Evolutionary conservation across 306 rosid genomes (phyloP), one percentile per base, ranked within the genome.

Genomic region (Castanospermum australe): DNA sequence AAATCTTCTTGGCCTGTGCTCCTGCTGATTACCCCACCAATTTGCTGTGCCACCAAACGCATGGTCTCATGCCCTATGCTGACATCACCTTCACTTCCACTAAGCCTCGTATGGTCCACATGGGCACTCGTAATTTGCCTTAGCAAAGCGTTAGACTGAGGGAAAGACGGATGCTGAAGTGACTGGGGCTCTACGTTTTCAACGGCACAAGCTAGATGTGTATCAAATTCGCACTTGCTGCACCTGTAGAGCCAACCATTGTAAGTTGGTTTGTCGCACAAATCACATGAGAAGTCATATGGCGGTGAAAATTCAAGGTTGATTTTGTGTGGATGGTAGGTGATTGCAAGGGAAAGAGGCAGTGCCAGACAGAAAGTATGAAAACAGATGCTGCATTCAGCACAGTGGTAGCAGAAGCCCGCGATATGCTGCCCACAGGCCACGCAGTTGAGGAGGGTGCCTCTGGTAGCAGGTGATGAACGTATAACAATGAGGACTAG

Each of bases 211-310:
- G 52, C 75, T 5, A 88, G 24, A 63, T 90, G 92, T 6, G 85
- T 71, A 5, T 90, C 95, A 24, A 85, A 90, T 67, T 90, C 93
- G 36, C 96, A 91, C 36, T 80, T 84, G 71, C 22, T 86, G 71
- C 96, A 91, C 75, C 93, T 71, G 72, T 87, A 91, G 4, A 91
- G 89, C 96, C 96, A 91, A 2, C 85, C 86, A 5, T 72, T 83
- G 25, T 71, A 71, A 69, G 89, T 67, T 0, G 90, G 75, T 21
- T 82, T 83, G 28, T 73, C 62, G 73, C 91, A 91, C 44, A 91
- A 36, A 56, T 91, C 92, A 75, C 91, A 91, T 62, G 71, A 83
- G 84, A 89, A 89, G 22, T 87, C 86, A 24, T 82, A 84, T 0
- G 90, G 96, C 0, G 93, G 85, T 0, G 82, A 71, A 52, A 77